Evolutionary conservation across 768 basidiomycete genomes (phyloP).

Genomic region (Serendipita sp.): DNA sequence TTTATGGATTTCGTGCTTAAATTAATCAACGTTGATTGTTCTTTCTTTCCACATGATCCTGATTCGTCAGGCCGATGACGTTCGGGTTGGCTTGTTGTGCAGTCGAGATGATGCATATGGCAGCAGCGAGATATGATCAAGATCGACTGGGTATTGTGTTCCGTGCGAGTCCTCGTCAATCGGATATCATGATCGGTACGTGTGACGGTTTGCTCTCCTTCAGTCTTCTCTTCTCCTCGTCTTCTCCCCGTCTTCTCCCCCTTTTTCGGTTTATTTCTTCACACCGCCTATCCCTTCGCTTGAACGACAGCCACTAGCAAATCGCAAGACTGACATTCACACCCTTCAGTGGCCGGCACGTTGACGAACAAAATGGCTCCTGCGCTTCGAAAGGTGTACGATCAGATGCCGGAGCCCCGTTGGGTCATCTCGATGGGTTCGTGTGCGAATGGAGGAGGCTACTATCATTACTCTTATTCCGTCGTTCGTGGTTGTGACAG

Average conservation of each 20-base stretch:
- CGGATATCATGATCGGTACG: slow-evolving; percentile 77
- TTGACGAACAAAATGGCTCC: slow-evolving; percentile 99
- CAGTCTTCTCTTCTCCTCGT: background rate
- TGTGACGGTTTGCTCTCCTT: background rate
- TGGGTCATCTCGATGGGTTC: slow-evolving; percentile 99
- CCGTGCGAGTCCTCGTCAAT: slow-evolving; percentile 96
- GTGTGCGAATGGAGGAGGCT: slow-evolving; percentile 95
- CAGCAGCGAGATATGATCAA: slow-evolving; percentile 96
- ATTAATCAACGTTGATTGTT: background rate
- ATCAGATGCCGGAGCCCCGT: slow-evolving; percentile 98
- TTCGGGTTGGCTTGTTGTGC: slow-evolving; percentile 97
- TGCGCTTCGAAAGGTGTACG: slow-evolving; percentile 88
- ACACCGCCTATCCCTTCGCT: too few relatives aligned
- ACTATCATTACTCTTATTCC: slow-evolving; percentile 97
- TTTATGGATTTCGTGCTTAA: too few relatives aligned
- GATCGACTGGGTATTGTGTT: slow-evolving; percentile 95
- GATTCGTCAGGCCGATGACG: slow-evolving; percentile 99
- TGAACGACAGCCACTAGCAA: too few relatives aligned
- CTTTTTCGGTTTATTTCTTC: too few relatives aligned
- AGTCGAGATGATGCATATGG: slow-evolving; percentile 99
- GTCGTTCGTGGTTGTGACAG: slow-evolving; percentile 98
- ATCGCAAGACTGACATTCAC: too few relatives aligned
- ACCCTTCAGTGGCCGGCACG: slow-evolving; percentile 71
- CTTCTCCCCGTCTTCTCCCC: background rate
- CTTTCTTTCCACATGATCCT: background rate